Evolutionary conservation across 768 basidiomycete species (phyloP), one percentile per base, ranked within the genome.

Genomic region (Coprinellus micaceus): DNA sequence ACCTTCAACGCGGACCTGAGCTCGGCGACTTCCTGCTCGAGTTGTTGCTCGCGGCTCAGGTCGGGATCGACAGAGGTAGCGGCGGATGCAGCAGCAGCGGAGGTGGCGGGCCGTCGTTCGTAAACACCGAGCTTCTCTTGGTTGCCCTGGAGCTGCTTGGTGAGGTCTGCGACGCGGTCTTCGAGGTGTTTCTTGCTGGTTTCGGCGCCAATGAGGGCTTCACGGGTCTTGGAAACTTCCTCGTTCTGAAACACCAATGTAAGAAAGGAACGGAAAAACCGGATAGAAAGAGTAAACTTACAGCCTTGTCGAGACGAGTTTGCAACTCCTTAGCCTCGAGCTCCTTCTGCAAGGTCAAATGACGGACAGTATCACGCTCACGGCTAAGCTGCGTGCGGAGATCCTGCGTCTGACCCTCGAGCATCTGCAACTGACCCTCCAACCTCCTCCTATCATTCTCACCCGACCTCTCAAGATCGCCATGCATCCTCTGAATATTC

Each of bases 401-500:
- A 64, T 94, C 91, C 73, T 89, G 85, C 91, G 80, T 82, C 65
- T 96, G 94, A 39, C 75, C 74, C 66, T 94, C 90, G 53, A 94
- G 71, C 71, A 87, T 78, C 61, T 90, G 83, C 40, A 93, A 71
- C 63, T 93, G 87, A 54, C 77, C 84, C 69, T 97, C 94, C 30
- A 95, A 72, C 7, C 92, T 83, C 13, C 84, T 77, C 19, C 91
- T 82, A 62, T 95, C 91, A 57, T 91, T 95, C 66, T 88, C 85
- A 5, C 87, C 84, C 0, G 89, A 88, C 49, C 85, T 81, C 66
- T 95, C 93, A 6, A 91, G 77, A 62, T 97, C 95, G 54, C 83
- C 83, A 63, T 93, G 91, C 84, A 97, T 93, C 65, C 82, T 88
- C 71, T 94, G 92, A 22, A 96, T 85, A 65, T 91, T 95, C 24